phyloP scores from a whole-genome alignment of 1,284 basidiomycete genomes.

The Leucoagaricus sp. region DNA sequence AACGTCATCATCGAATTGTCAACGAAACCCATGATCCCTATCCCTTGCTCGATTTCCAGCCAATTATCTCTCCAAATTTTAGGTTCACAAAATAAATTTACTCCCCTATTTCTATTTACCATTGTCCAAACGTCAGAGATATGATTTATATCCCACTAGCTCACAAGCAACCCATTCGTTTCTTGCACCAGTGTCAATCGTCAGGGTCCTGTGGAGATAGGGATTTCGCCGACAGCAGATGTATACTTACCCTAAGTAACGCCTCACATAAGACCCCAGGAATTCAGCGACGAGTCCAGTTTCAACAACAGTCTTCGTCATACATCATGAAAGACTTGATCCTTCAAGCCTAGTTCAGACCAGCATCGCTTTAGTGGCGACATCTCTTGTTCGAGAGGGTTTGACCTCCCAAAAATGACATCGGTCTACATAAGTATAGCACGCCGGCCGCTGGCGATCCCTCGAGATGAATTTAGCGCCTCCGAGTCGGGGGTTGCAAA shows the following conservation, averaged over 20 bases:
- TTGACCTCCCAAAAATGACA: too few species aligned
- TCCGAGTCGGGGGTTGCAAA: constrained; percentile 11
- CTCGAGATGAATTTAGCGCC: constrained; percentile 7
- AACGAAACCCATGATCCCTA: not conserved
- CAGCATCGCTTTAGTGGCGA: too few species aligned
- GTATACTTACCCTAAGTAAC: not conserved
- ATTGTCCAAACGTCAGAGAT: not conserved
- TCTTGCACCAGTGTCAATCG: not conserved
- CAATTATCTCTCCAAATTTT: not conserved
- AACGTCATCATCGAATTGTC: not conserved
- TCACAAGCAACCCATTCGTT: not conserved
- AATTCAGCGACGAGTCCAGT: not conserved
- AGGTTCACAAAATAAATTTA: not conserved
- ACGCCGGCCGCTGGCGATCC: not conserved
- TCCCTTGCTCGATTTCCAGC: not conserved
- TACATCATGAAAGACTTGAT: not conserved
- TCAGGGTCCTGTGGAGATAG: constrained; percentile 13
- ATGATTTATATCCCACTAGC: constrained; percentile 2
- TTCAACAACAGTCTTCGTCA: not conserved
- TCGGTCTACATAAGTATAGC: not conserved
- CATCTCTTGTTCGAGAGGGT: not conserved
- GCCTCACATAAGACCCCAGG: constrained; percentile 5
- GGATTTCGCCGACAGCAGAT: constrained; percentile 3
- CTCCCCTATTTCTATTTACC: not conserved
- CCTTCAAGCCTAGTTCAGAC: not conserved